Evolutionary conservation across 306 rosid genomes (phyloP).

Genomic region (Rubus parviflorus): DNA sequence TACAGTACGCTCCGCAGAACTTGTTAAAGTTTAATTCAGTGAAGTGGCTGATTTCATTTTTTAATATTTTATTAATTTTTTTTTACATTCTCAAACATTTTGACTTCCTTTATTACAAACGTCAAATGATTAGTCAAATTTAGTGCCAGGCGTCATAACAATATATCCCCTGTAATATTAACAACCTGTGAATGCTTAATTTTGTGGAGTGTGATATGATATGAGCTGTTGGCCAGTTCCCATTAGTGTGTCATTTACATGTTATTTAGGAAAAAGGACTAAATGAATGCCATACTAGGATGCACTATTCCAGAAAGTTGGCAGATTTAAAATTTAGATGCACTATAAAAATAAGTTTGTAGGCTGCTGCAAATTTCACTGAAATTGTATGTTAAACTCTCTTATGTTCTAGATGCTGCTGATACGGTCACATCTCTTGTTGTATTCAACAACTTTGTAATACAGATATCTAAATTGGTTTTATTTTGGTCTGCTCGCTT

Average conservation of each 20-base stretch:
- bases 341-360: neutral
- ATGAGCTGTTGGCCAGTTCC: neutral
- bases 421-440: constrained; percentile 11
- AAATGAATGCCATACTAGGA: neutral
- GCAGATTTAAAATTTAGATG: neutral
- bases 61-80: neutral
- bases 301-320: neutral
- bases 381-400: neutral
- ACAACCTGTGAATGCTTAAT: neutral
- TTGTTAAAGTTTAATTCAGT: neutral
- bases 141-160: neutral
- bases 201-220: neutral
- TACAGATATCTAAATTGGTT: constrained; percentile 40
- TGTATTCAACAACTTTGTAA: constrained; percentile 21
- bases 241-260: neutral
- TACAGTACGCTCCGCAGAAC: constrained; percentile 52
- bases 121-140: neutral
- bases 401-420: constrained; percentile 1
- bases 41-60: neutral
- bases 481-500: constrained; percentile 39
- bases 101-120: neutral
- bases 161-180: neutral
- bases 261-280: neutral
- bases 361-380: neutral
- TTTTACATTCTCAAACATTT: neutral